Evolutionary conservation across 2,329 filamentous ascomycete species (phyloP).

Genomic region (Xylariaceae sp.): DNA sequence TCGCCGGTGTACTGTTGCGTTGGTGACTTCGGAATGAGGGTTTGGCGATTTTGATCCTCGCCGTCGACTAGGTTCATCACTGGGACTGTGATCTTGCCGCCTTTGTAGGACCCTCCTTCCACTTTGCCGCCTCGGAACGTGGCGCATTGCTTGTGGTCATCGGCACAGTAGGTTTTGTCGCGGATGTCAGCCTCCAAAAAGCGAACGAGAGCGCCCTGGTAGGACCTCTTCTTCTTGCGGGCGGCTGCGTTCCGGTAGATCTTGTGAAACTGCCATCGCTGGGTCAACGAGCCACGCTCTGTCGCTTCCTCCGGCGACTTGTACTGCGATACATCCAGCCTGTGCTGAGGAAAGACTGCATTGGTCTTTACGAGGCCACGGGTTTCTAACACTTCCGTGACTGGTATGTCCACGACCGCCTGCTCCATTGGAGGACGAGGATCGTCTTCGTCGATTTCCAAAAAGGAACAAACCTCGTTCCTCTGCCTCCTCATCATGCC

Average conservation of each 20-base stretch:
- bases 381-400: slow-evolving; percentile 33
- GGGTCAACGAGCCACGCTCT: slow-evolving; percentile 39
- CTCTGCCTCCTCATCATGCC: slow-evolving; percentile 30
- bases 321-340: slow-evolving; percentile 20
- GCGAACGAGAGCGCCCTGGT: slow-evolving; percentile 4
- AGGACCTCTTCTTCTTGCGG: slow-evolving; percentile 1
- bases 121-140: slow-evolving; percentile 37
- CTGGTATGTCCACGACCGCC: slow-evolving; percentile 37
- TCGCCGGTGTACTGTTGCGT: slow-evolving; percentile 60
- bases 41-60: background rate
- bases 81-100: slow-evolving; percentile 13
- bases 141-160: slow-evolving; percentile 26
- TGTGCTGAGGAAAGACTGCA: slow-evolving; percentile 36
- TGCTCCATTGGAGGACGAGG: slow-evolving; percentile 28
- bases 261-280: slow-evolving; percentile 44
- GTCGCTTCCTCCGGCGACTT: slow-evolving; percentile 16
- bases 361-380: slow-evolving; percentile 54
- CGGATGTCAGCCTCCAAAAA: slow-evolving; percentile 22
- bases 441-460: slow-evolving; percentile 33
- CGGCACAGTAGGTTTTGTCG: slow-evolving; percentile 15
- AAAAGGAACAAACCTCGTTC: slow-evolving; percentile 43
- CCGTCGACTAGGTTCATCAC: slow-evolving; percentile 19
- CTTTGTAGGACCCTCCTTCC: slow-evolving; percentile 34
- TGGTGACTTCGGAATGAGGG: background rate
- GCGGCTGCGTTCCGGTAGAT: slow-evolving; percentile 22